These are phyloP conservation scores for Phytophthora ohioensis DNA, from an alignment of 352 stramenopile species.

Conservation along the genomic window DNA sequence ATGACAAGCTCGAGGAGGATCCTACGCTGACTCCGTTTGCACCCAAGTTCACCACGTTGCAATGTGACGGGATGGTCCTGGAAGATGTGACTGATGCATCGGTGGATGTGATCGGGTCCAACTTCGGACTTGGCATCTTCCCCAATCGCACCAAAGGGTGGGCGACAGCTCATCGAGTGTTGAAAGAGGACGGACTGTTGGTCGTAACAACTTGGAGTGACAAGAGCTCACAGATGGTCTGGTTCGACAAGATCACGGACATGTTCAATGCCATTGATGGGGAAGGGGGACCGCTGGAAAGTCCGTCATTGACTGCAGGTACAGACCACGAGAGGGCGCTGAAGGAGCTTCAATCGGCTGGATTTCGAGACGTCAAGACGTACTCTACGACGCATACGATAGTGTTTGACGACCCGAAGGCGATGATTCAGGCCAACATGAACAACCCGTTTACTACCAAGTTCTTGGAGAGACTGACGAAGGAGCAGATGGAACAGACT, in stretches of 20 bases:
- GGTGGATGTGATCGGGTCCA: slow-evolving; percentile 52
- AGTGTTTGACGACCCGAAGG: slow-evolving; percentile 40
- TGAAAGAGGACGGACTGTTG: slow-evolving; percentile 51
- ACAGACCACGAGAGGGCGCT: slow-evolving; percentile 24
- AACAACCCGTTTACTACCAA: slow-evolving; percentile 39
- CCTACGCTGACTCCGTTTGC: slow-evolving; percentile 27
- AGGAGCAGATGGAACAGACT: slow-evolving; percentile 30
- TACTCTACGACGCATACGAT: slow-evolving; percentile 44
- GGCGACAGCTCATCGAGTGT: slow-evolving; percentile 41
- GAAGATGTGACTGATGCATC: slow-evolving; percentile 41
- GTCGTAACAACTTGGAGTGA: slow-evolving; percentile 53
- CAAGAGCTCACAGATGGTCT: slow-evolving; percentile 48
- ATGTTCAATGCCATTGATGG: slow-evolving; percentile 37
- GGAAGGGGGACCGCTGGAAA: slow-evolving; percentile 17
- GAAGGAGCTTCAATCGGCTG: slow-evolving; percentile 35
- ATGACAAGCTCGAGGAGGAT: slow-evolving; percentile 28
- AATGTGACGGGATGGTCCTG: slow-evolving; percentile 50
- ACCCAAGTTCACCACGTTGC: slow-evolving; percentile 41
- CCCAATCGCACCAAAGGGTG: slow-evolving; percentile 44
- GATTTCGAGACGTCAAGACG: slow-evolving; percentile 35
- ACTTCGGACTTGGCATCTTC: slow-evolving; percentile 57
- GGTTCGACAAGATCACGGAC: slow-evolving; percentile 43
- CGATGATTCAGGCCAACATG: slow-evolving; percentile 34
- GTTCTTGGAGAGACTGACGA: slow-evolving; percentile 40
- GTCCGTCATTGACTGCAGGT: slow-evolving; percentile 13